These are phyloP conservation scores for Papiliotrema laurentii DNA, from an alignment of 1,284 basidiomycete genomes.

Conservation along the genomic window DNA sequence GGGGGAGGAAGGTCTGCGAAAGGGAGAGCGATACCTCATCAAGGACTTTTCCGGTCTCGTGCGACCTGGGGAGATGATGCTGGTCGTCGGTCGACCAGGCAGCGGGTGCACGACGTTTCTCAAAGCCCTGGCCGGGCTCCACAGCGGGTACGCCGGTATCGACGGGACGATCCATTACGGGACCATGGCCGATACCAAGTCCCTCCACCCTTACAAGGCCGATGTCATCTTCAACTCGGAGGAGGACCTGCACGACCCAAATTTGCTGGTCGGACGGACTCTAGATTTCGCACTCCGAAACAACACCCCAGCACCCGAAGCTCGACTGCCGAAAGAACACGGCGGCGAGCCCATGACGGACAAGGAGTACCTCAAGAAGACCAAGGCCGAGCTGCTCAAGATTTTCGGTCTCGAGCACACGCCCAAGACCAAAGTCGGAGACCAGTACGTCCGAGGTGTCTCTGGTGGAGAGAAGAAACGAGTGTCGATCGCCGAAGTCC, in stretches of 20 bases:
- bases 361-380: constrained; percentile 48
- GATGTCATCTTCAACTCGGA: constrained; percentile 42
- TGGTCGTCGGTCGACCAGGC: constrained; percentile 48
- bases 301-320: constrained; percentile 27
- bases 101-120: constrained; percentile 51
- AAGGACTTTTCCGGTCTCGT: constrained; percentile 37
- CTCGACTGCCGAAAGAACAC: constrained; percentile 21
- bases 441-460: constrained; percentile 68
- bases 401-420: constrained; percentile 73
- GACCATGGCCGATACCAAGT: constrained; percentile 28
- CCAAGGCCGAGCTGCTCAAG: constrained; percentile 59
- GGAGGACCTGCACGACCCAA: constrained; percentile 41
- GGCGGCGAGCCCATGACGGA: constrained; percentile 44
- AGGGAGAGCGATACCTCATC: constrained; percentile 38
- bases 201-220: constrained; percentile 14
- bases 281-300: constrained; percentile 42
- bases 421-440: constrained; percentile 69
- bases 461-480: constrained; percentile 66
- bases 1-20: constrained; percentile 25
- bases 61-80: constrained; percentile 43
- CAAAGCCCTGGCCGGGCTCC: constrained; percentile 48
- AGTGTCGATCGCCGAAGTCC: constrained; percentile 67
- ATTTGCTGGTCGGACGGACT: constrained; percentile 40
- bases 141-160: constrained; percentile 46
- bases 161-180: constrained; percentile 50